Evolutionary conservation across 345 rosid species (phyloP).

Genomic region (Citrus reticulata): DNA sequence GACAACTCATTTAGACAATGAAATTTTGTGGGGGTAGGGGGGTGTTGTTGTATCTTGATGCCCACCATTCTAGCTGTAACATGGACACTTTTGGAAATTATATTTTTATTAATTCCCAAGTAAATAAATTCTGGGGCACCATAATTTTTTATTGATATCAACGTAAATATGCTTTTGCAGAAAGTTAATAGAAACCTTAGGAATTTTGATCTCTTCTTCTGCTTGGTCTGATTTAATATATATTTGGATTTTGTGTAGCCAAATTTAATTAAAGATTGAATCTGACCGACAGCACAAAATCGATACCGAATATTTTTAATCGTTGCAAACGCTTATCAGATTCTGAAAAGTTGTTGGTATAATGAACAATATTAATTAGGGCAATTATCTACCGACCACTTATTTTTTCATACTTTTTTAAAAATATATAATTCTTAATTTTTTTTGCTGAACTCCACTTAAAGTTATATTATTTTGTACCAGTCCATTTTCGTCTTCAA

Average conservation of each 20-base stretch:
- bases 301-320: not conserved
- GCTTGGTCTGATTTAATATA: not conserved
- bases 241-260: not conserved
- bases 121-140: not conserved
- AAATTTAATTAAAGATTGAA: not conserved
- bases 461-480: no score
- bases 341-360: constrained; percentile 2
- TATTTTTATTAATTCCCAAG: not conserved
- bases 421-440: no score
- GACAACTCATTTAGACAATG: constrained; percentile 25
- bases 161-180: not conserved
- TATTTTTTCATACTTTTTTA: no score
- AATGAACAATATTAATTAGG: not conserved
- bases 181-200: not conserved
- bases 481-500: no score
- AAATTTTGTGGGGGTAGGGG: not conserved
- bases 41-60: not conserved
- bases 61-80: not conserved
- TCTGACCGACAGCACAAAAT: not conserved
- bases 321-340: not conserved
- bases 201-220: not conserved
- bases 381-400: fast-evolving
- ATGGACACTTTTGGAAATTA: not conserved
- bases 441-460: no score
- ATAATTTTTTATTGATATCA: not conserved